These are phyloP conservation scores for Cydonia oblonga DNA, from an alignment of 331 rosid genomes.

Conservation along the genomic window DNA sequence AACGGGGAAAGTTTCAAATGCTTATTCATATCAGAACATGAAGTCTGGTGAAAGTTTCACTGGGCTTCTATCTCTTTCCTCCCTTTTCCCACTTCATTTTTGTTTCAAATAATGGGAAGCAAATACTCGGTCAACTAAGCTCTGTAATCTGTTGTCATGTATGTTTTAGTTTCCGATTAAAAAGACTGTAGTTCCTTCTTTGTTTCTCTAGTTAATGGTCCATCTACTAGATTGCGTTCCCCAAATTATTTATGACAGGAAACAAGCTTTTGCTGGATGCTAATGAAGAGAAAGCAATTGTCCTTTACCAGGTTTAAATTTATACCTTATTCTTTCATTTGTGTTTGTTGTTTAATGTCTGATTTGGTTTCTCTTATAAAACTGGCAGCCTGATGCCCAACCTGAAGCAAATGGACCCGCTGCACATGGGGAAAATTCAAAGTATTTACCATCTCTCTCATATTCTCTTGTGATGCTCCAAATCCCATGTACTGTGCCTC, in stretches of 20 bases:
- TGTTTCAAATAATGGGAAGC: background rate
- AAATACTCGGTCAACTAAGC: background rate
- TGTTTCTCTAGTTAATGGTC: background rate
- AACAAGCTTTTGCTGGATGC: conserved; percentile 42
- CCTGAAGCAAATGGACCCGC: conserved; percentile 60
- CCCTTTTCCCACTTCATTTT: background rate
- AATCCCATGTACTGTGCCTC: background rate
- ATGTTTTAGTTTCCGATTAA: background rate
- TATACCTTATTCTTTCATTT: background rate
- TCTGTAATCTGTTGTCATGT: background rate
- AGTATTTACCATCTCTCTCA: conserved; percentile 34
- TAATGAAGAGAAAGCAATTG: conserved; percentile 84
- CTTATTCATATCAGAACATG: background rate
- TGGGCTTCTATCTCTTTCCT: background rate
- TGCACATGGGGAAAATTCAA: conserved; percentile 62
- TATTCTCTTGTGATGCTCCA: background rate
- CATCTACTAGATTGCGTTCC: conserved; percentile 9
- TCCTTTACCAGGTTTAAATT: conserved; percentile 62
- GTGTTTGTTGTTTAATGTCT: background rate
- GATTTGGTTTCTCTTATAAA: conserved; percentile 11
- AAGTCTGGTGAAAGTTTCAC: background rate
- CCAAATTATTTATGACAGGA: conserved; percentile 35
- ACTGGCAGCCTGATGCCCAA: conserved; percentile 63
- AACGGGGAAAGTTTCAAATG: background rate
- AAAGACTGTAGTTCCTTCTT: background rate